Conservation (phyloP, 345 rosid species). For the Laguncularia racemosa region DNA sequence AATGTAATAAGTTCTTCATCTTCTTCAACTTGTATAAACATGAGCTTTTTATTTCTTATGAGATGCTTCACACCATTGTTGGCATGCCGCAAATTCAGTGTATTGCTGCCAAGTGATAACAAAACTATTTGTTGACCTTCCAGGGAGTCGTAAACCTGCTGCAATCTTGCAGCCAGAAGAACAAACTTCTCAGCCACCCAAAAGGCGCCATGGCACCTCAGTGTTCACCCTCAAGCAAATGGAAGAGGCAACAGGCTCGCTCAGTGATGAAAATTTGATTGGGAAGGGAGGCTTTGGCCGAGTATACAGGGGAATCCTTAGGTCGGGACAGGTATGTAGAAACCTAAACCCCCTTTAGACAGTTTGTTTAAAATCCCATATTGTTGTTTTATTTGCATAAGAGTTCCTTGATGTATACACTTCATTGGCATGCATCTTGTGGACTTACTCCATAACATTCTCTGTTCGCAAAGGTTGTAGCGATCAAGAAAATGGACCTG, state of each 20-base stretch:
- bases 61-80: background rate
- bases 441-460: constrained; percentile 8
- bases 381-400: no score
- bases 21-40: background rate
- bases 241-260: constrained; percentile 76
- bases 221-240: constrained; percentile 88
- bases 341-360: background rate
- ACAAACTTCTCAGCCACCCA: constrained; percentile 34
- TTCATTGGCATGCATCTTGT: constrained; percentile 1
- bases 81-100: background rate
- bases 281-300: constrained; percentile 95
- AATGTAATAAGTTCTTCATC: constrained; percentile 45
- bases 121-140: constrained; percentile 3
- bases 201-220: constrained; percentile 48
- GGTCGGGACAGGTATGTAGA: constrained; percentile 70
- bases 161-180: constrained; percentile 70
- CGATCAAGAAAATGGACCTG: constrained; percentile 96
- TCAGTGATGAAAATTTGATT: constrained; percentile 59
- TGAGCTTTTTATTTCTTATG: no score
- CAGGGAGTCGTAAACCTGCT: constrained; percentile 75
- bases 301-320: constrained; percentile 74
- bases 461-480: constrained; percentile 56
- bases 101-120: background rate
- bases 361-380: no score
- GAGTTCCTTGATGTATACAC: background rate